Percentiles rank a stretch among this genome's conserved stretches.
These are phyloP conservation scores for Berberis thunbergii DNA, from an alignment of 164 flowering plant species.

Conservation along the genomic window DNA sequence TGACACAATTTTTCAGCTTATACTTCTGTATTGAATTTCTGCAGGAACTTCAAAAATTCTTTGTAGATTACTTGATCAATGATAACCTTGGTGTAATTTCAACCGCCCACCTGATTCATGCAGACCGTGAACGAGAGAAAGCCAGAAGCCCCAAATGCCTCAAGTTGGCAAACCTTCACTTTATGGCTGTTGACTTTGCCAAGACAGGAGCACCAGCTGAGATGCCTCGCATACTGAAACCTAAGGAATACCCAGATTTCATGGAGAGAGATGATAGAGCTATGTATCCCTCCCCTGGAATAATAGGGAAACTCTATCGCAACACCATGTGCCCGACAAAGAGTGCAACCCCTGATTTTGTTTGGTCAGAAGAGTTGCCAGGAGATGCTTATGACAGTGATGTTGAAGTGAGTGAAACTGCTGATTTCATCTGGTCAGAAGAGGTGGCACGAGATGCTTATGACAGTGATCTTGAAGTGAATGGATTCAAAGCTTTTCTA, in stretches of 20 bases:
- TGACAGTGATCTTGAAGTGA: constrained; percentile 60
- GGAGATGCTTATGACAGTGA: constrained; percentile 49
- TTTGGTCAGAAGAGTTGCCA: constrained; percentile 23
- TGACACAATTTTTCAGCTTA: not conserved
- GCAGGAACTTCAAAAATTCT: constrained; percentile 87
- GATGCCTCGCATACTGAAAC: constrained; percentile 69
- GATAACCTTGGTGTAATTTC: constrained; percentile 79
- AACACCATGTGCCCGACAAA: constrained; percentile 25
- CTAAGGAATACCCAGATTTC: constrained; percentile 80
- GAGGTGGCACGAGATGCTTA: constrained; percentile 27
- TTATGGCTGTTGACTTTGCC: constrained; percentile 98
- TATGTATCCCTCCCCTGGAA: constrained; percentile 49
- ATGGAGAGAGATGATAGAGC: constrained; percentile 68
- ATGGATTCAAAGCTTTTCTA: constrained; percentile 58
- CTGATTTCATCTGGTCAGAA: constrained; percentile 21
- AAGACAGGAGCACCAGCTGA: constrained; percentile 94
- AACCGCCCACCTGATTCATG: constrained; percentile 70
- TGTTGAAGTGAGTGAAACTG: constrained; percentile 50
- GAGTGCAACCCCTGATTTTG: constrained; percentile 13
- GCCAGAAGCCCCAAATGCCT: constrained; percentile 74
- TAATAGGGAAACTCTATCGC: constrained; percentile 78
- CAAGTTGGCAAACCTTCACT: constrained; percentile 71
- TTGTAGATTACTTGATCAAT: constrained; percentile 84
- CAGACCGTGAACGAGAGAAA: constrained; percentile 71
- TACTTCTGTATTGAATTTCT: constrained; percentile 3